A percentile compares a stretch with the other conserved stretches of the same genome.
Evolutionary conservation across 2,329 filamentous ascomycete species (phyloP).

Genomic region (Fusarium sterilihyphosum): DNA sequence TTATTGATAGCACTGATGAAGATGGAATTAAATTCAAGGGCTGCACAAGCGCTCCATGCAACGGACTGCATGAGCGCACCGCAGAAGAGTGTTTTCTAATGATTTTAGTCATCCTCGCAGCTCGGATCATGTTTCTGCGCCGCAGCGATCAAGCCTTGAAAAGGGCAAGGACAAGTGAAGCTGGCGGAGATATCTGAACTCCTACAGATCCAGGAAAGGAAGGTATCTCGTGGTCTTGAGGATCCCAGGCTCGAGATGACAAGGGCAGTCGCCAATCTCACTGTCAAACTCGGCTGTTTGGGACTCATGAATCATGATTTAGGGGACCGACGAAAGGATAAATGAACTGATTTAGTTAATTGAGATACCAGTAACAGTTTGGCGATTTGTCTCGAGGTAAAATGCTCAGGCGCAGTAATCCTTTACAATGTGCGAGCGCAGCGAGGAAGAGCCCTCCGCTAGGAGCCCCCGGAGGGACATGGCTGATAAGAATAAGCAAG

Average conservation of each 20-base stretch:
- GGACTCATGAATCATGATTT: accelerated
- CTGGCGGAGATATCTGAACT: accelerated
- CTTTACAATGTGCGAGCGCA: constrained; percentile 55
- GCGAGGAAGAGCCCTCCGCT: background rate
- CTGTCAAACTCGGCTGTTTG: accelerated
- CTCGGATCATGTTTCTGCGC: accelerated
- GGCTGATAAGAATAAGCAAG: constrained; percentile 4
- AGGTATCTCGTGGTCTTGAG: accelerated
- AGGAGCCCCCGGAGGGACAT: background rate
- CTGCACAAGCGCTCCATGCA: background rate
- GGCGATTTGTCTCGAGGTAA: accelerated
- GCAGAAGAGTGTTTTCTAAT: background rate
- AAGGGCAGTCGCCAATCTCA: background rate
- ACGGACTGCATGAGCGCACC: background rate
- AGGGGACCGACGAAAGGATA: accelerated
- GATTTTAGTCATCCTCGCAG: background rate
- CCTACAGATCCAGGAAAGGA: accelerated
- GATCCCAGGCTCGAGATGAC: background rate
- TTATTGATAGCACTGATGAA: too few relatives aligned
- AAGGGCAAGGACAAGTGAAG: accelerated
- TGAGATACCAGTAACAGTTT: accelerated
- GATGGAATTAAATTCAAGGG: too few relatives aligned
- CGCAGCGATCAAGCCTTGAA: accelerated
- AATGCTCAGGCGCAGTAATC: background rate
- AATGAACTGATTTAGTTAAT: accelerated